phyloP scores from a whole-genome alignment of 805 yeast genomes.

The Ogataea populi-albae region DNA sequence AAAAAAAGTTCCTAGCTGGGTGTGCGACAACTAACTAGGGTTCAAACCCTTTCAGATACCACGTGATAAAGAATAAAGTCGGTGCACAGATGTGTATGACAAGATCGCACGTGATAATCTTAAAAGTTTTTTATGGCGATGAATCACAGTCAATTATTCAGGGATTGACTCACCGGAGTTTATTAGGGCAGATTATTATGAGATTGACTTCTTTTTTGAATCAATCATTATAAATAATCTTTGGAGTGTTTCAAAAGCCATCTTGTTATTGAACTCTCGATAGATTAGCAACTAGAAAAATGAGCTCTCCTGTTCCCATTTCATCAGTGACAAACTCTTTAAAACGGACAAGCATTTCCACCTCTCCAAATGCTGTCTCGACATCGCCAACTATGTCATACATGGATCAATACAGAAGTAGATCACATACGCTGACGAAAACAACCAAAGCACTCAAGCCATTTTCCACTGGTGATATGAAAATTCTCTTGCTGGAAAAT shows the following conservation, averaged over 20 bases:
- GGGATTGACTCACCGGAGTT: too few species aligned
- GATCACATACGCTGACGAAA: slow-evolving; percentile 41
- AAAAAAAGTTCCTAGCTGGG: too few species aligned
- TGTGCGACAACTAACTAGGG: too few species aligned
- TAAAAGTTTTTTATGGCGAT: too few species aligned
- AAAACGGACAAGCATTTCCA: slow-evolving; percentile 44
- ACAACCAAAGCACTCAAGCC: slow-evolving; percentile 81
- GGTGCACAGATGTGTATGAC: too few species aligned
- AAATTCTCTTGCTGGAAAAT: slow-evolving; percentile 85
- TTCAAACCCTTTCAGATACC: too few species aligned
- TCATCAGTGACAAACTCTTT: slow-evolving; percentile 51
- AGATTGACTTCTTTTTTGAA: slow-evolving; percentile 3
- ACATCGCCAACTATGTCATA: slow-evolving; percentile 76
- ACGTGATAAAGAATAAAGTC: too few species aligned
- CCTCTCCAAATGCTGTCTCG: slow-evolving; percentile 70
- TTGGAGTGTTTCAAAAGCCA: slow-evolving; percentile 2
- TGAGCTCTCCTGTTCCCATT: slow-evolving; percentile 72
- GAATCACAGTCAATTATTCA: too few species aligned
- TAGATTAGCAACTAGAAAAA: slow-evolving; percentile 23
- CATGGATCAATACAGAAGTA: slow-evolving; percentile 48
- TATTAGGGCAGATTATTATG: too few species aligned
- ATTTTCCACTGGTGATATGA: slow-evolving; percentile 91
- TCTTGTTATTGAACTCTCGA: too few species aligned
- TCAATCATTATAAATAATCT: background rate
- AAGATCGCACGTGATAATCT: too few species aligned